Evolutionary conservation across 129 eudicot species (phyloP).

Genomic region (Kitagawia praeruptora): DNA sequence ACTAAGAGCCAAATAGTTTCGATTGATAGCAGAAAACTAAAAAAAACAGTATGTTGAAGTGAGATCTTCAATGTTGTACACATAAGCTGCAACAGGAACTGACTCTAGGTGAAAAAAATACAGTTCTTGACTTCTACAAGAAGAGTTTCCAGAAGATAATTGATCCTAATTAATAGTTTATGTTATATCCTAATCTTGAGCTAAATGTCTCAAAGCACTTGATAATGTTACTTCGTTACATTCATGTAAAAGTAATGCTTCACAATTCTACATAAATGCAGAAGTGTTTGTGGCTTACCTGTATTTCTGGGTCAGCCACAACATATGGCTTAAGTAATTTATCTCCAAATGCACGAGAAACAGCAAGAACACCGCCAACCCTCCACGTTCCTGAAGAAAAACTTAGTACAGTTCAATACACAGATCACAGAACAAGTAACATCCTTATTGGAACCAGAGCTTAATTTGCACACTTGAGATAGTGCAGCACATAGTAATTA

Average conservation of each 20-base stretch:
- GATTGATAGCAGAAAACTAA: neutral
- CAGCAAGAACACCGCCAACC: conserved; percentile 84
- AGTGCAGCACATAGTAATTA: neutral
- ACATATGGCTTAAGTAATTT: conserved; percentile 66
- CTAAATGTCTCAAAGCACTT: neutral
- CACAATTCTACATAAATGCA: neutral
- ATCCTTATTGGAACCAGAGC: neutral
- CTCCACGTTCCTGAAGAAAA: conserved; percentile 65
- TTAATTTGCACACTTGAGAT: neutral
- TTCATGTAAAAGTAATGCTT: neutral
- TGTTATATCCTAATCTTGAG: neutral
- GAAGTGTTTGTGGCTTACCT: conserved; percentile 26
- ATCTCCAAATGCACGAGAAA: conserved; percentile 90
- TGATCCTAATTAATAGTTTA: neutral
- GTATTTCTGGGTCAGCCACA: conserved; percentile 78
- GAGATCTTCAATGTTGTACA: neutral
- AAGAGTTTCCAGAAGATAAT: neutral
- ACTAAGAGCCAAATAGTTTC: neutral
- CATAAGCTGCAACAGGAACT: neutral
- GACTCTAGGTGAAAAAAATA: neutral
- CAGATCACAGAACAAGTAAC: neutral
- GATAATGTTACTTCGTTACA: neutral
- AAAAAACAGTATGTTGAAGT: neutral
- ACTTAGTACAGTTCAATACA: neutral
- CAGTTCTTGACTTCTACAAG: neutral